Evolutionary conservation across 129 eudicot species (phyloP).

Genomic region (Deinandra increscens): DNA sequence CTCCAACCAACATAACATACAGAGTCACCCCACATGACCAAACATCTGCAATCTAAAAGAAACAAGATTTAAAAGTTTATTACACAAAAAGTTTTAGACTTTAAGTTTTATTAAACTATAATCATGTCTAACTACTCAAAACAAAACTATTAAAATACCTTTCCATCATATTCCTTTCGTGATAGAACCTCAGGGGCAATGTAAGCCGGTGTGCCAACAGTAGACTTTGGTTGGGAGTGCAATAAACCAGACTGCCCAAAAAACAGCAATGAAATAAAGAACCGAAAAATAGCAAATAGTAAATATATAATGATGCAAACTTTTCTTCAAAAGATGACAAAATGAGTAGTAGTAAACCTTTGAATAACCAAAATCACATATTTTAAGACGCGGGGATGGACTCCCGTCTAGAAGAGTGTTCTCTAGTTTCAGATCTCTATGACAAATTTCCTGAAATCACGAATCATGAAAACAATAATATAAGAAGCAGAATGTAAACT

Average conservation of each 20-base stretch:
- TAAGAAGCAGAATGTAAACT: slow-evolving; percentile 9
- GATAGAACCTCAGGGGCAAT: slow-evolving; percentile 92
- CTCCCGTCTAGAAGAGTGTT: slow-evolving; percentile 87
- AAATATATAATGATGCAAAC: background rate
- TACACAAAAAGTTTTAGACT: background rate
- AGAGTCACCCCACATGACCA: slow-evolving; percentile 46
- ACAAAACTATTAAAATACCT: slow-evolving; percentile 47
- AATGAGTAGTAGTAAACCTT: slow-evolving; percentile 44
- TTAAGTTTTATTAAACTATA: background rate
- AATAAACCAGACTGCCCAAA: slow-evolving; percentile 63
- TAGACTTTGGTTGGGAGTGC: slow-evolving; percentile 87
- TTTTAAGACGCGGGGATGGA: slow-evolving; percentile 79
- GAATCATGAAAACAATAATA: slow-evolving; percentile 2
- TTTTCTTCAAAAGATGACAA: slow-evolving; percentile 12
- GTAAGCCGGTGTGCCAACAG: slow-evolving; percentile 94
- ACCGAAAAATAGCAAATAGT: background rate
- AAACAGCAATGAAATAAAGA: slow-evolving; percentile 9
- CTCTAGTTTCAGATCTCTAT: slow-evolving; percentile 85
- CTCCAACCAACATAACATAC: slow-evolving; percentile 46
- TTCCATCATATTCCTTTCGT: slow-evolving; percentile 85
- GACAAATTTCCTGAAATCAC: slow-evolving; percentile 77
- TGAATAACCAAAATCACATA: slow-evolving; percentile 89
- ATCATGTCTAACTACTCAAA: slow-evolving; percentile 2
- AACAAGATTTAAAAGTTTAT: slow-evolving; percentile 5
- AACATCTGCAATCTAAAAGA: slow-evolving; percentile 43